A percentile compares a stretch with the other conserved stretches of the same genome.
phyloP scores from a whole-genome alignment of 2,329 filamentous ascomycete genomes.

The Neopestalotiopsis sp. region DNA sequence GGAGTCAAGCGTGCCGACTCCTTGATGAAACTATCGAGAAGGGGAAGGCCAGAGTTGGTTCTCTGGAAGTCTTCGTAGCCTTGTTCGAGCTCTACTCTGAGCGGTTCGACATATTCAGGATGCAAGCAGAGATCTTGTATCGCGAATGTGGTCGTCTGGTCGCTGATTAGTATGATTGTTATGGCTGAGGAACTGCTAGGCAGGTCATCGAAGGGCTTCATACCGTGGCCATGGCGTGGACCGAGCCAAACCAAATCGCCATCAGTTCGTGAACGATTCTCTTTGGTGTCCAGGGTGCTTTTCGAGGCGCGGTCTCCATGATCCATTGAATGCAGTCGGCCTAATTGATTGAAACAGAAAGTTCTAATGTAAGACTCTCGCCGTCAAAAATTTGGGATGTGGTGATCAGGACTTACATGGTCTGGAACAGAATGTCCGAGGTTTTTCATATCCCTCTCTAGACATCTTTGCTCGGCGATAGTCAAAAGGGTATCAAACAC shows the following conservation, averaged over 20 bases:
- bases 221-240: conserved; percentile 11
- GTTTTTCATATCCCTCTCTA: too few species aligned
- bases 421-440: too few species aligned
- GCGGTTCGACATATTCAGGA: neutral
- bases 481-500: too few species aligned
- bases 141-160: conserved; percentile 9
- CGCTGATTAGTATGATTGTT: too few species aligned
- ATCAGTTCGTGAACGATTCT: conserved; percentile 11
- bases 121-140: conserved; percentile 10
- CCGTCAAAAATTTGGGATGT: too few species aligned
- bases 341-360: neutral
- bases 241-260: conserved; percentile 17
- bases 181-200: neutral
- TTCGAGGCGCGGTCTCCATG: conserved; percentile 10
- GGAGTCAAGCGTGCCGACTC: conserved; percentile 7
- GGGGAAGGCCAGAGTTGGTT: neutral
- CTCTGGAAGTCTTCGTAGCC: neutral
- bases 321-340: conserved; percentile 15
- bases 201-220: neutral
- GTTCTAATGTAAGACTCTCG: too few species aligned
- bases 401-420: too few species aligned
- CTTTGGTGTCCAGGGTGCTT: conserved; percentile 5
- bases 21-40: conserved; percentile 15
- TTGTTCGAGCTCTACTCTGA: neutral
- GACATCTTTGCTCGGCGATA: too few species aligned